A percentile compares a stretch with the other conserved stretches of the same genome.
These are phyloP conservation scores for Ustilago xerochloae DNA, from an alignment of 1,284 basidiomycete genomes.

Conservation along the genomic window DNA sequence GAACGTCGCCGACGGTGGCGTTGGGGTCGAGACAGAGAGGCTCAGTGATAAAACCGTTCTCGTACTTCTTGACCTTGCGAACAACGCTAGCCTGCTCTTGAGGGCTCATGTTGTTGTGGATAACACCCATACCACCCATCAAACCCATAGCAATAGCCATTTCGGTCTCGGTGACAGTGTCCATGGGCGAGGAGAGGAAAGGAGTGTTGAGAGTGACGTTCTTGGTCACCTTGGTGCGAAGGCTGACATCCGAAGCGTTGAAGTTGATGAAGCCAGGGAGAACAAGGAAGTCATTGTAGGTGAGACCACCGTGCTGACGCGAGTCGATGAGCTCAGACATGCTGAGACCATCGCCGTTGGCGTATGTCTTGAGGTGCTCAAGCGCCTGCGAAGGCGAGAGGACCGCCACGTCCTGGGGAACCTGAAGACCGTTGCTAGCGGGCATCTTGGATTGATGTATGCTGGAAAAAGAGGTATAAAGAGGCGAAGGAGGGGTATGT, in stretches of 20 bases:
- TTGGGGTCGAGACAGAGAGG: conserved; percentile 81
- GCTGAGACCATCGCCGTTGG: conserved; percentile 84
- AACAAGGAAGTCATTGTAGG: conserved; percentile 77
- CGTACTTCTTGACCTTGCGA: conserved; percentile 90
- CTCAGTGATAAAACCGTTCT: conserved; percentile 98
- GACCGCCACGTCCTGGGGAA: conserved; percentile 38
- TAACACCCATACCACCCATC: conserved; percentile 95
- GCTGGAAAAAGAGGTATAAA: background rate
- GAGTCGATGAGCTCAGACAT: conserved; percentile 91
- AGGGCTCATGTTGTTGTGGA: conserved; percentile 94
- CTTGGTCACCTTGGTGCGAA: conserved; percentile 87
- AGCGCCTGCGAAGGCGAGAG: conserved; percentile 59
- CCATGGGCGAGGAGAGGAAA: conserved; percentile 98
- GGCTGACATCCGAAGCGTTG: conserved; percentile 80
- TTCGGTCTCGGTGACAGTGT: conserved; percentile 95
- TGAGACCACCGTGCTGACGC: conserved; percentile 86
- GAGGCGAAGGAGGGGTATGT: conserved; percentile 9
- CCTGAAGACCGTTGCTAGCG: conserved; percentile 36
- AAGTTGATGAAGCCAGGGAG: conserved; percentile 96
- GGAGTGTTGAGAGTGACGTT: conserved; percentile 95
- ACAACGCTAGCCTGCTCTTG: conserved; percentile 95
- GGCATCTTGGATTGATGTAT: conserved; percentile 19
- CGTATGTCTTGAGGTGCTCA: conserved; percentile 73
- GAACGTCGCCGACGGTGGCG: conserved; percentile 85
- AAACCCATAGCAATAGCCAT: conserved; percentile 81